Percentiles rank a stretch among this genome's conserved stretches.
These are phyloP conservation scores for Colletotrichum sp. DNA, from an alignment of 2,329 filamentous ascomycete species.

Conservation along the genomic window DNA sequence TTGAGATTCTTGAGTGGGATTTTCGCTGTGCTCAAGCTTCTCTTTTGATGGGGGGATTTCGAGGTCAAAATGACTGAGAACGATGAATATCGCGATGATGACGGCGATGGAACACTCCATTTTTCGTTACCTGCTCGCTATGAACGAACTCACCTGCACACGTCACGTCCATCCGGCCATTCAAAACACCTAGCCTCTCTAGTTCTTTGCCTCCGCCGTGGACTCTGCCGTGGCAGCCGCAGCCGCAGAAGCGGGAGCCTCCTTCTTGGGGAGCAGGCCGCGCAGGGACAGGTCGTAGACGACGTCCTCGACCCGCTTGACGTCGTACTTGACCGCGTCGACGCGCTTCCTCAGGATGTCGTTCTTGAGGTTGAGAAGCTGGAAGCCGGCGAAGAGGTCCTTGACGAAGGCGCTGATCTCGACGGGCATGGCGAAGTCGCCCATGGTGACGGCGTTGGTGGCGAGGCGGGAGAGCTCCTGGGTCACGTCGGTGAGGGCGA, in stretches of 20 bases:
- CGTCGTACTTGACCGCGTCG: constrained; percentile 94
- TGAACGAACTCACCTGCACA: neutral
- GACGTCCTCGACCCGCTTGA: constrained; percentile 98
- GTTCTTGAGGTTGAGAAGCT: constrained; percentile 97
- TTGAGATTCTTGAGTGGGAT: neutral
- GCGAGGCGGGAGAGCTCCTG: constrained; percentile 91
- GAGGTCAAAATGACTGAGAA: neutral
- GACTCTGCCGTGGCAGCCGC: neutral
- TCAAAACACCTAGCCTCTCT: accelerated
- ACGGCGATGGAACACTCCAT: neutral
- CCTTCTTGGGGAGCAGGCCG: constrained; percentile 68
- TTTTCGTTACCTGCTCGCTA: neutral
- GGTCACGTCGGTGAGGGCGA: constrained; percentile 83
- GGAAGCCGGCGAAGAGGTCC: constrained; percentile 93
- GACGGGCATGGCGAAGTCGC: constrained; percentile 84
- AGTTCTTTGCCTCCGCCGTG: neutral
- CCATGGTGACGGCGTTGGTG: constrained; percentile 91
- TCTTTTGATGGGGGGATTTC: neutral
- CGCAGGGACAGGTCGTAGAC: constrained; percentile 93
- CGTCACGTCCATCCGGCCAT: neutral
- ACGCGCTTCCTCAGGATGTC: constrained; percentile 86
- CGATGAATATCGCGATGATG: neutral
- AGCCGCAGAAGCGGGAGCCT: neutral
- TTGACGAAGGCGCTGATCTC: constrained; percentile 93
- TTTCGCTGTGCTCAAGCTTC: neutral